Evolutionary conservation across 371 early-diverging fungal species (phyloP).

Genomic region (Nematocida sp.): DNA sequence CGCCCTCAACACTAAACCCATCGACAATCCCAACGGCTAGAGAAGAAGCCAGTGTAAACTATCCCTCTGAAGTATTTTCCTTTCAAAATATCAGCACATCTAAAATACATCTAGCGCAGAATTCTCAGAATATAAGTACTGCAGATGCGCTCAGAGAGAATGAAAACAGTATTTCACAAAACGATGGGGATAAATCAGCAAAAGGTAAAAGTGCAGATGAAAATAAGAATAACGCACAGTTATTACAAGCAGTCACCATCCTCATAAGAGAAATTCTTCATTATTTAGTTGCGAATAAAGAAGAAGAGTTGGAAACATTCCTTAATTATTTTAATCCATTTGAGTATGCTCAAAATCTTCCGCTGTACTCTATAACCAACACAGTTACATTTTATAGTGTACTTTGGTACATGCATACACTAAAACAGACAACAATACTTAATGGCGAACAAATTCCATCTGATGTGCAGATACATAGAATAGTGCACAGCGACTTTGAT

Average conservation of each 20-base stretch:
- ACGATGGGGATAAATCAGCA: not conserved
- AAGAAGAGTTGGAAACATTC: conserved; percentile 18
- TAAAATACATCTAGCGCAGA: too few species aligned
- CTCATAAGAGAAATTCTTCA: conserved; percentile 14
- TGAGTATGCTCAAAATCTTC: not conserved
- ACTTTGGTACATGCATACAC: conserved; percentile 44
- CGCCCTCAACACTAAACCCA: conserved; percentile 15
- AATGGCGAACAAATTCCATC: not conserved
- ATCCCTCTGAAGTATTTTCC: not conserved
- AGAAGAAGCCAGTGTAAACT: not conserved
- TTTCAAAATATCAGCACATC: not conserved
- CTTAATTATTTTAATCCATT: conserved; percentile 52
- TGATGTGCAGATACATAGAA: not conserved
- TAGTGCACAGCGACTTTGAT: conserved; percentile 28
- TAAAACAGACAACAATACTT: not conserved
- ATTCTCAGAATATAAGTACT: not conserved
- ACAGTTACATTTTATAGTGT: conserved; percentile 27
- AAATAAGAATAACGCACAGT: not conserved
- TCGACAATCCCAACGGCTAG: not conserved
- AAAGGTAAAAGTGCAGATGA: not conserved
- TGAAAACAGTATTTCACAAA: not conserved
- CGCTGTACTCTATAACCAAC: not conserved
- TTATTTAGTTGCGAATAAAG: not conserved
- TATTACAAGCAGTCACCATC: not conserved
- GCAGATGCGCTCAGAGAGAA: not conserved